Conservation (phyloP, 2,329 filamentous ascomycete genomes). For the Pezicula radicicola region DNA sequence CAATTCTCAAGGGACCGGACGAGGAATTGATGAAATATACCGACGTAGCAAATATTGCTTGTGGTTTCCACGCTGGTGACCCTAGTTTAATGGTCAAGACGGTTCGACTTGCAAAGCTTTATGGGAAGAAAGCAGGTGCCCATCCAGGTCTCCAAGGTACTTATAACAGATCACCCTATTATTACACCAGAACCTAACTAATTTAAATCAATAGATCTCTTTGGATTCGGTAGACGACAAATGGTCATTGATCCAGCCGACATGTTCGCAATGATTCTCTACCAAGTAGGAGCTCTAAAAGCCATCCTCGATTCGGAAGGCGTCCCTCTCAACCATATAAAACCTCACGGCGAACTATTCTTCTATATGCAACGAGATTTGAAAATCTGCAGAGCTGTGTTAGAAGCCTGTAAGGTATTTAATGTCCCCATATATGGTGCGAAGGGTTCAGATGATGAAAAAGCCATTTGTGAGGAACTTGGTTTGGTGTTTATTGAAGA, state of each 20-base stretch:
- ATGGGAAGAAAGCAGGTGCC: constrained; percentile 55
- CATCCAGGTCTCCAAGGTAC: constrained; percentile 58
- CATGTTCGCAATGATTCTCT: constrained; percentile 6
- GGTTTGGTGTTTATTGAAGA: constrained; percentile 3
- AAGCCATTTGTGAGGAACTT: constrained; percentile 3
- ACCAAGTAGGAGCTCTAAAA: constrained; percentile 4
- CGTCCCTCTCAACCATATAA: constrained; percentile 5
- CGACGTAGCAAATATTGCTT: constrained; percentile 61
- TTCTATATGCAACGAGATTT: constrained; percentile 5
- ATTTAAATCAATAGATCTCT: not conserved
- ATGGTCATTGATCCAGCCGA: constrained; percentile 4
- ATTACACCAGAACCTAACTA: not conserved
- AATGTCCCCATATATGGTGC: constrained; percentile 3
- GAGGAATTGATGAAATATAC: constrained; percentile 58
- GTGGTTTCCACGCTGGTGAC: constrained; percentile 58
- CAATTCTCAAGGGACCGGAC: constrained; percentile 46
- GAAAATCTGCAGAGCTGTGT: constrained; percentile 2
- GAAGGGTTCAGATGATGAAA: constrained; percentile 3
- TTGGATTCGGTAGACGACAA: constrained; percentile 3
- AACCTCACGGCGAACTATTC: constrained; percentile 6
- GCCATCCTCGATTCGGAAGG: constrained; percentile 1
- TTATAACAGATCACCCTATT: not conserved
- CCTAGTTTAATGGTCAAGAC: constrained; percentile 63
- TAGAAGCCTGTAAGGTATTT: constrained; percentile 3
- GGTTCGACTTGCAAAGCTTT: constrained; percentile 52